A percentile compares a stretch with the other conserved stretches of the same genome.
Evolutionary conservation across 768 basidiomycete genomes (phyloP).

Genomic region (Goffeauzyma gilvescens): DNA sequence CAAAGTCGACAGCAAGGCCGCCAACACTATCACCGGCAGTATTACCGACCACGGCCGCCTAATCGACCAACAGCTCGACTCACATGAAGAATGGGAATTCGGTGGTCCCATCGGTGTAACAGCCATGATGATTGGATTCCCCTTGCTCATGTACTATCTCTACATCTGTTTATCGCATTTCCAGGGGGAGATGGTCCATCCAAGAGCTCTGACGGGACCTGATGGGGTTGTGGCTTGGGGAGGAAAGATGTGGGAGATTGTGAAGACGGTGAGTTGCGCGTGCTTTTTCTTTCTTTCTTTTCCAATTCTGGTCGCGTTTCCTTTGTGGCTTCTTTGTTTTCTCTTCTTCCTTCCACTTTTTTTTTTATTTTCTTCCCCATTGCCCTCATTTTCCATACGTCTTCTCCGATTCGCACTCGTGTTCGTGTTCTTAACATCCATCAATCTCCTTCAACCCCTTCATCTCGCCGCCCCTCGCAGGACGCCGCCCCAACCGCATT

Average conservation of each 20-base stretch:
- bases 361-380: too few relatives aligned
- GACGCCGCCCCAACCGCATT: constrained; percentile 77
- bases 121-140: constrained; percentile 88
- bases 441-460: constrained; percentile 9
- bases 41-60: constrained; percentile 52
- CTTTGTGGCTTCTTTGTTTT: too few relatives aligned
- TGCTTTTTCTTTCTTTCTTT: too few relatives aligned
- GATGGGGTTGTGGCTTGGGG: constrained; percentile 48
- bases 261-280: constrained; percentile 52
- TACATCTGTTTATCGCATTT: constrained; percentile 97
- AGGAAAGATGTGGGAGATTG: constrained; percentile 62
- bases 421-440: background rate
- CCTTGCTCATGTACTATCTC: constrained; percentile 90
- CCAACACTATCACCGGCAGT: background rate
- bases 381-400: background rate
- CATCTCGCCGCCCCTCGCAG: constrained; percentile 34
- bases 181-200: constrained; percentile 59
- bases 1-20: background rate
- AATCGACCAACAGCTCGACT: constrained; percentile 53
- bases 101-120: constrained; percentile 80
- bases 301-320: too few relatives aligned
- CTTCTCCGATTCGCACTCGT: background rate
- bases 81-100: constrained; percentile 71
- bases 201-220: constrained; percentile 42
- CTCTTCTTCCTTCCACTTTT: too few relatives aligned